Evolutionary conservation across 2,329 filamentous ascomycete genomes (phyloP).

Genomic region (Aspergillus chevalieri): DNA sequence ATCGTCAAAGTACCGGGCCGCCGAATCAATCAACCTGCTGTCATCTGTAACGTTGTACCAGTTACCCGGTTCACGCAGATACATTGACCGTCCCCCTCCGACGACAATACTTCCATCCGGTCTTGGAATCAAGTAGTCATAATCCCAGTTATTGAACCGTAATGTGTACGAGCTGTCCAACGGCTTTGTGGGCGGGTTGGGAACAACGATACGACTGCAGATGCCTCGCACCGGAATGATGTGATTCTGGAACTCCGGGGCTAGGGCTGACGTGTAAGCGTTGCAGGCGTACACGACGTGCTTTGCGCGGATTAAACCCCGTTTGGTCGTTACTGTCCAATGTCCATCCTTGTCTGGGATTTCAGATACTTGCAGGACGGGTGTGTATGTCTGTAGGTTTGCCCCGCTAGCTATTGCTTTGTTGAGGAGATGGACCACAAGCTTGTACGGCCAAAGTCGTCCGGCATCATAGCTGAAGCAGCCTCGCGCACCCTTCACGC

Average conservation of each 20-base stretch:
- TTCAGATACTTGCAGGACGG: slow-evolving; percentile 30
- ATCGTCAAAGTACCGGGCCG: slow-evolving; percentile 33
- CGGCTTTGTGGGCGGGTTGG: slow-evolving; percentile 13
- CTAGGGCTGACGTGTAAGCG: slow-evolving; percentile 70
- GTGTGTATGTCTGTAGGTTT: slow-evolving; percentile 51
- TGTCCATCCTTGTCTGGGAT: slow-evolving; percentile 15
- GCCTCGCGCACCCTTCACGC: slow-evolving; percentile 32
- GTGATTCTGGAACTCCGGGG: slow-evolving; percentile 62
- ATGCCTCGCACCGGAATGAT: slow-evolving; percentile 69
- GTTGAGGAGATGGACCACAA: slow-evolving; percentile 67
- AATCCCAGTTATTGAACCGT: slow-evolving; percentile 51
- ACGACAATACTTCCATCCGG: slow-evolving; percentile 53
- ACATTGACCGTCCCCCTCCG: slow-evolving; percentile 53
- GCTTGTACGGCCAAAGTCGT: slow-evolving; percentile 63
- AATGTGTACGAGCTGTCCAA: slow-evolving; percentile 53
- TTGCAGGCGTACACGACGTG: slow-evolving; percentile 75
- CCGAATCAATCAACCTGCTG: slow-evolving; percentile 42
- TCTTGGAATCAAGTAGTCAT: slow-evolving; percentile 62
- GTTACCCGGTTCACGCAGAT: slow-evolving; percentile 20
- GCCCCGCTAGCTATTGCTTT: slow-evolving; percentile 45
- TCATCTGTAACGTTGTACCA: slow-evolving; percentile 48
- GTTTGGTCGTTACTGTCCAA: slow-evolving; percentile 61
- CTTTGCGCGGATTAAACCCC: slow-evolving; percentile 59
- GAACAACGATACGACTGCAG: slow-evolving; percentile 28
- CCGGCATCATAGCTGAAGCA: slow-evolving; percentile 29